A percentile compares a stretch with the other conserved stretches of the same genome.
Evolutionary conservation across 768 basidiomycete species (phyloP).

Genomic region (Naganishia onofrii): DNA sequence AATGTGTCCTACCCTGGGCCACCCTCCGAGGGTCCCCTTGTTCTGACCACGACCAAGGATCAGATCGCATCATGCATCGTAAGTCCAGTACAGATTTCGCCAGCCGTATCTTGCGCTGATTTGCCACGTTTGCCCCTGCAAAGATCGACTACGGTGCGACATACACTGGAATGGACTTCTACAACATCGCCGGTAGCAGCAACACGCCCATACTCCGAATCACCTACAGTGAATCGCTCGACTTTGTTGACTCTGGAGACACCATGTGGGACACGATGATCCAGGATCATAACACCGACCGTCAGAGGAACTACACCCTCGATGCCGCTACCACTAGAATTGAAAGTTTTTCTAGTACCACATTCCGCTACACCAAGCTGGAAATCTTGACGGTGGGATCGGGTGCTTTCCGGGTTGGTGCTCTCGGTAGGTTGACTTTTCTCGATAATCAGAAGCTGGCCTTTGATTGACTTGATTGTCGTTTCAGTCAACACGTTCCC

Average conservation of each 20-base stretch:
- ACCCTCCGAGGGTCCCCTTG: constrained; percentile 11
- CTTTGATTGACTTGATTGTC: not conserved
- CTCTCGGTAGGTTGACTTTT: not conserved
- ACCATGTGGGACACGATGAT: constrained; percentile 6
- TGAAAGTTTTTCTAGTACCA: constrained; percentile 1
- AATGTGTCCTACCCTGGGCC: constrained; percentile 12
- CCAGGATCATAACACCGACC: constrained; percentile 9
- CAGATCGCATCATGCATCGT: constrained; percentile 10
- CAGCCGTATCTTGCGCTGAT: not conserved
- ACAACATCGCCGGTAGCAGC: constrained; percentile 2
- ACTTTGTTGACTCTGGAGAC: constrained; percentile 17
- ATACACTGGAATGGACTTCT: constrained; percentile 9
- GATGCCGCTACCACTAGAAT: constrained; percentile 3
- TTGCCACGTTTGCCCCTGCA: not conserved
- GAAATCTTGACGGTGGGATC: constrained; percentile 4
- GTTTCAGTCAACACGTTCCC: not conserved
- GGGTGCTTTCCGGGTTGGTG: not conserved
- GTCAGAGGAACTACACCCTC: constrained; percentile 11
- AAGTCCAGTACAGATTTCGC: not conserved
- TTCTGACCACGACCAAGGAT: constrained; percentile 3
- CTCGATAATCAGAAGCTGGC: not conserved
- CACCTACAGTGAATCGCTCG: constrained; percentile 3
- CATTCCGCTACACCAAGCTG: constrained; percentile 6
- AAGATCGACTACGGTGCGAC: constrained; percentile 13
- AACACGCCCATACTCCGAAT: constrained; percentile 1